Base-by-base conservation (phyloP, 257 asterid genomes). In the Rauvolfia tetraphylla region DNA sequence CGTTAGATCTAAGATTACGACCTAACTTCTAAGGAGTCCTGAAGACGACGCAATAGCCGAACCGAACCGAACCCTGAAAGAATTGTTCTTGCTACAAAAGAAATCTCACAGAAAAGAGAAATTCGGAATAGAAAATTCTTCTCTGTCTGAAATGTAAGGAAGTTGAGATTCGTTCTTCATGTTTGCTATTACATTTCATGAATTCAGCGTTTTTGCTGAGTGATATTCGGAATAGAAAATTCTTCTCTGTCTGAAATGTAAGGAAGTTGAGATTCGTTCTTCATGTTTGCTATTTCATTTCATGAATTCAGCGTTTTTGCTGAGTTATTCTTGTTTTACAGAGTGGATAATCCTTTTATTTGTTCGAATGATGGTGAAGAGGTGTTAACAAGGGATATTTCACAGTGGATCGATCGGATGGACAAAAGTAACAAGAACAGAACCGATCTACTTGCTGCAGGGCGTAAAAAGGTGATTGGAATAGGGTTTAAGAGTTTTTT, bases 381-480 rank as follows among this genome's bases (percentile, higher is more conserved):
- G 72, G 49, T 67, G 49, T 20, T 38, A 22, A 13, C 2, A n/a
- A 39, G 77, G 51, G 72, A 9, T 51, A 61, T 75, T 49, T 46
- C 82, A 67, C 74, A 78, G 82, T 81, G 84, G 81, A 83, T 84
- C 81, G 86, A 81, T 83, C 80, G 76, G 83, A 92, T 95, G 99
- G 96, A 91, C 71, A 92, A 92, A 83, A 90, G 42, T 12, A 78
- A 89, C 67, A 94, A 92, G 79, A 89, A 79, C 87, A 89, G 96
- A 38, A 86, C 92, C 84, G 99, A 95, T 86, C 88, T 95, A 82
- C 92, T 91, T 42, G 95, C 95, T 56, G 97, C 96, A 18, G 99
- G 99, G 71, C 93, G 97, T 79, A 88, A 92, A 82, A 95, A 85
- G 98, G 99, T 95, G 81, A 41, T 13, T 67, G 51, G 44, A 38